Conservation (phyloP, 345 rosid species). For the Garcia nutans region DNA sequence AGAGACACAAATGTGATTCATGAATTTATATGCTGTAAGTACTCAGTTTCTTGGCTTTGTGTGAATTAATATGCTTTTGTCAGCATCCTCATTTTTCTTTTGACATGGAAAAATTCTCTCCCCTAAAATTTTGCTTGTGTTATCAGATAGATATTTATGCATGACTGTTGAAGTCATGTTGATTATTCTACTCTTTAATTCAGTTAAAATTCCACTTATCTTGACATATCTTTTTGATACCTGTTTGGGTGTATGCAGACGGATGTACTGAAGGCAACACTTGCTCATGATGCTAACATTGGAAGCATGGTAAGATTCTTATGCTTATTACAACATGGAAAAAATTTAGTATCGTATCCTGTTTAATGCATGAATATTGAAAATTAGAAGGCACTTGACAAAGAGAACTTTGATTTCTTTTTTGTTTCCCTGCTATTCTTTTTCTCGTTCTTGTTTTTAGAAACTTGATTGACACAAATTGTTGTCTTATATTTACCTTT, state of each 20-base stretch:
- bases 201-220: not conserved
- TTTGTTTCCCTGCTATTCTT: not conserved
- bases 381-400: not conserved
- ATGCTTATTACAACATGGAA: not conserved
- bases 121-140: not conserved
- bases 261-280: conserved; percentile 8
- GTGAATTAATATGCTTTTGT: too few species aligned
- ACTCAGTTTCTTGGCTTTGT: too few species aligned
- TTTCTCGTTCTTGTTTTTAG: not conserved
- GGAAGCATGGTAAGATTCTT: conserved; percentile 7
- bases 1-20: too few species aligned
- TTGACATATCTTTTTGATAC: not conserved
- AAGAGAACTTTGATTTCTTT: not conserved
- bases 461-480: not conserved
- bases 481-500: not conserved
- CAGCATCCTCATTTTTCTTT: too few species aligned
- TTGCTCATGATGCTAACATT: conserved; percentile 8
- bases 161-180: not conserved
- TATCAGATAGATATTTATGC: not conserved
- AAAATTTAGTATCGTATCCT: not conserved
- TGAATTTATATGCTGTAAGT: too few species aligned
- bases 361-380: not conserved
- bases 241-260: not conserved
- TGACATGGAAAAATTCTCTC: too few species aligned
- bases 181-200: not conserved